phyloP scores from a whole-genome alignment of 148 eudicot species.

The Rheum nobile region DNA sequence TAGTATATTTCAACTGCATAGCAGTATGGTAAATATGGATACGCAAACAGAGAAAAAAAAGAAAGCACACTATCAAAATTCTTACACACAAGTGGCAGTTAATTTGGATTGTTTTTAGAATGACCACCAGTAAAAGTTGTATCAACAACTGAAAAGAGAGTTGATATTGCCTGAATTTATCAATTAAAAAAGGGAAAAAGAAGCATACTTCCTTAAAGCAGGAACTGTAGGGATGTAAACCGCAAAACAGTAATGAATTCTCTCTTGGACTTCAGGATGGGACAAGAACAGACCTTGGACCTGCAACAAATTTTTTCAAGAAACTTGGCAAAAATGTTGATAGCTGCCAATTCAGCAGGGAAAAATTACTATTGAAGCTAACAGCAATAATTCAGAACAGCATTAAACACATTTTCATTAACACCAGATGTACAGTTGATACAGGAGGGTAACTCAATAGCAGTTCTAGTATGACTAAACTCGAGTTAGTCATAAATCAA shows the following conservation, averaged over 20 bases:
- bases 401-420: background rate
- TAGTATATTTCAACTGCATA: background rate
- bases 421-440: background rate
- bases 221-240: slow-evolving; percentile 69
- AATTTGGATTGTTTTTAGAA: background rate
- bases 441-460: background rate
- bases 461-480: background rate
- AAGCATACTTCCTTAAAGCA: slow-evolving; percentile 58
- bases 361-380: background rate
- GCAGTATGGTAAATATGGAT: background rate
- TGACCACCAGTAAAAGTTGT: background rate
- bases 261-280: slow-evolving; percentile 46
- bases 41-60: background rate
- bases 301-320: slow-evolving; percentile 24
- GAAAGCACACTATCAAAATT: background rate
- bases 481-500: background rate
- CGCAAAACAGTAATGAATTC: slow-evolving; percentile 60
- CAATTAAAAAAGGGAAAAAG: background rate
- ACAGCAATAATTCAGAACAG: background rate
- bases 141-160: background rate
- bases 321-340: background rate
- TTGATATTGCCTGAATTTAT: background rate
- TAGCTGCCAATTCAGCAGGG: background rate
- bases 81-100: background rate
- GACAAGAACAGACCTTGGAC: slow-evolving; percentile 47